A percentile compares a stretch with the other conserved stretches of the same genome.
These are phyloP conservation scores for Panicum virgatum DNA, from an alignment of 202 grass and related monocot species.

Conservation along the genomic window DNA sequence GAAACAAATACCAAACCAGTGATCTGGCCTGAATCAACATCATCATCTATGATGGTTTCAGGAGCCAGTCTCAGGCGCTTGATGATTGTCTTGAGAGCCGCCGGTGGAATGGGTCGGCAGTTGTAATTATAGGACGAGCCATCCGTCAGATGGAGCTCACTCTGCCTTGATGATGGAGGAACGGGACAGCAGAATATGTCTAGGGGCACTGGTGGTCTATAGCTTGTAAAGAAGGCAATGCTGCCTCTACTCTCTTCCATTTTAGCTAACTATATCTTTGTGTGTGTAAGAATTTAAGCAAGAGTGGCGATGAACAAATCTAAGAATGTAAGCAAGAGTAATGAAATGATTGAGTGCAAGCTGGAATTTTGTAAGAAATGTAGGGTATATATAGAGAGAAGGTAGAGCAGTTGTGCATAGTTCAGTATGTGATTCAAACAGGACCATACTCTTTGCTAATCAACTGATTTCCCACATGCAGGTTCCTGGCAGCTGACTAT, in stretches of 20 bases:
- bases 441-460: background rate
- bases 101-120: background rate
- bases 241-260: conserved; percentile 2
- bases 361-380: too few relatives aligned
- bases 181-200: conserved; percentile 44
- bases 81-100: conserved; percentile 36
- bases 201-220: conserved; percentile 31
- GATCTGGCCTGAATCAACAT: background rate
- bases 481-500: background rate
- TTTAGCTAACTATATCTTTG: background rate
- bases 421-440: background rate
- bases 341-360: too few relatives aligned
- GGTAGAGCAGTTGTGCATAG: background rate
- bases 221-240: conserved; percentile 48
- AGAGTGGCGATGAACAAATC: background rate
- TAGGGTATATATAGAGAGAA: background rate
- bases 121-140: conserved; percentile 48
- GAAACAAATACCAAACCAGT: conserved; percentile 41
- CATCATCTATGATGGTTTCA: background rate
- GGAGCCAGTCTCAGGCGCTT: background rate
- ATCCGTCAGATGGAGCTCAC: conserved; percentile 40
- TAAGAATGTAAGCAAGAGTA: too few relatives aligned
- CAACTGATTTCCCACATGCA: background rate
- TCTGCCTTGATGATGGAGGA: background rate
- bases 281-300: too few relatives aligned